Conservation (phyloP, 163 green algal genomes). For the Scenedesmus sp. region DNA sequence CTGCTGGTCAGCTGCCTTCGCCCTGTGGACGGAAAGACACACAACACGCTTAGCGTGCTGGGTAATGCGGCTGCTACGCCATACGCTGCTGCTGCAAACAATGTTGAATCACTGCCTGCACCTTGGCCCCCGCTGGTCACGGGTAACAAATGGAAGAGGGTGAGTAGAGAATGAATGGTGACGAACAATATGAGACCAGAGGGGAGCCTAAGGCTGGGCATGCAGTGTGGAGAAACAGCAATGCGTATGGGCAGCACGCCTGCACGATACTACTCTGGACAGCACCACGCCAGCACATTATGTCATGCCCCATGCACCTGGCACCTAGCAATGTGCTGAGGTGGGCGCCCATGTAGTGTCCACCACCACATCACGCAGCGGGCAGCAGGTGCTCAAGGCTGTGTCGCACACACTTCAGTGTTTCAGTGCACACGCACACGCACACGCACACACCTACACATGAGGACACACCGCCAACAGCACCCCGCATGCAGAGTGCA, state of each 20-base stretch:
- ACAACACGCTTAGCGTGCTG: neutral
- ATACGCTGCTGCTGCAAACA: neutral
- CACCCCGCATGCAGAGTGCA: neutral
- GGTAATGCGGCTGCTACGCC: neutral
- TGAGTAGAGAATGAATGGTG: neutral
- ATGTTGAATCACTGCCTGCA: neutral
- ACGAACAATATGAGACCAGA: neutral
- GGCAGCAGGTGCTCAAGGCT: neutral
- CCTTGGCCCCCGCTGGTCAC: neutral
- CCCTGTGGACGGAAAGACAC: neutral
- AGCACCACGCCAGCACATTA: neutral
- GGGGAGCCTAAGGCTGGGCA: neutral
- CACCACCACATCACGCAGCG: neutral
- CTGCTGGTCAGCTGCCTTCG: neutral
- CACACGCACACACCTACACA: no score
- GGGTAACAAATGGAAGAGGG: neutral
- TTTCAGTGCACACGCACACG: neutral
- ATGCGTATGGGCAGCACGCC: neutral
- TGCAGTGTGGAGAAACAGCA: neutral
- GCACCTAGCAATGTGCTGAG: neutral
- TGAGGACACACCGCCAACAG: neutral
- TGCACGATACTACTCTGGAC: neutral
- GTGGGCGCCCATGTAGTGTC: neutral
- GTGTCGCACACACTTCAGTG: neutral
- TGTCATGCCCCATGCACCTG: neutral